Conservation (phyloP, 2,329 filamentous ascomycete species). For the Hypoxylon sp. region DNA sequence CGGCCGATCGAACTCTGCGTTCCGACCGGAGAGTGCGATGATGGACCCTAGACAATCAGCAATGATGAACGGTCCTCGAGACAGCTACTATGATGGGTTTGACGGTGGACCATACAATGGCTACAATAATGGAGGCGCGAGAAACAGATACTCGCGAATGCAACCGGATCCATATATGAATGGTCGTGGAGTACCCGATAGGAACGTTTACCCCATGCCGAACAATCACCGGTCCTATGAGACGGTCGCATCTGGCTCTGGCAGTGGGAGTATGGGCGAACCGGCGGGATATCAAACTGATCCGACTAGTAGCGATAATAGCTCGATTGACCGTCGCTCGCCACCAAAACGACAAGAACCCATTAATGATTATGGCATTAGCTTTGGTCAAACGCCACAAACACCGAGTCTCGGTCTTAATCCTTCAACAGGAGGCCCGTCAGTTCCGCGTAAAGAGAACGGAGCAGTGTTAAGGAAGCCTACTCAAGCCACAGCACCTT, state of each 20-base stretch:
- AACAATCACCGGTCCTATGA: conserved; percentile 87
- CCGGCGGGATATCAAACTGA: conserved; percentile 86
- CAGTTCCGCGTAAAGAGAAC: conserved; percentile 56
- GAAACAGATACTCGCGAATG: conserved; percentile 60
- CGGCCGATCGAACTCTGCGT: conserved; percentile 59
- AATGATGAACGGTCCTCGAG: conserved; percentile 54
- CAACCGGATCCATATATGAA: conserved; percentile 64
- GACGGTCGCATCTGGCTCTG: conserved; percentile 82
- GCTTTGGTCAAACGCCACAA: conserved; percentile 63
- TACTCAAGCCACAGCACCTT: conserved; percentile 47
- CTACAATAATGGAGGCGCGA: conserved; percentile 53
- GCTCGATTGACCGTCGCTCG: conserved; percentile 84
- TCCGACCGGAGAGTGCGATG: conserved; percentile 60
- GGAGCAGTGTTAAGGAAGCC: conserved; percentile 50
- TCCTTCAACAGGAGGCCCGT: conserved; percentile 46
- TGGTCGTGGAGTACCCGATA: conserved; percentile 58
- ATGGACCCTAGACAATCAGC: conserved; percentile 57
- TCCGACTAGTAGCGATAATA: conserved; percentile 90
- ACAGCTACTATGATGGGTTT: conserved; percentile 61
- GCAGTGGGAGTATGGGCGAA: conserved; percentile 80
- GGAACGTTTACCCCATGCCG: conserved; percentile 67
- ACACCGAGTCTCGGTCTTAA: conserved; percentile 57
- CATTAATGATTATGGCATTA: conserved; percentile 76
- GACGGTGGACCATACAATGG: conserved; percentile 53
- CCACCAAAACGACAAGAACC: conserved; percentile 69